Evolutionary conservation across 1,139 yeast species (phyloP), one percentile per base, ranked within the genome.

Genomic region (Kodamaea sp.): DNA sequence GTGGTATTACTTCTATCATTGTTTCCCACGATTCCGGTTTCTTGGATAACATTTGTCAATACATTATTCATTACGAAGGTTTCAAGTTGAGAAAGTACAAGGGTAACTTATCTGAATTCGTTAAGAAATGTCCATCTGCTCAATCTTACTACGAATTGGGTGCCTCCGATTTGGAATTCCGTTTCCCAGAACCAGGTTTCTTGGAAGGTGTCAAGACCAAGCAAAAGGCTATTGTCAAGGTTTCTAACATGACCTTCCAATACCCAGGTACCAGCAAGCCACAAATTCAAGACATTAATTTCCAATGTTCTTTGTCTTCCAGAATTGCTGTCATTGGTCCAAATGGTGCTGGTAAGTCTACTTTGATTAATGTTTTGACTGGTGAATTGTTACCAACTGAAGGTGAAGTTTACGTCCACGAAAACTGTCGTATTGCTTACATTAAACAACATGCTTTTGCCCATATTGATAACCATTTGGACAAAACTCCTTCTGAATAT

Each of bases 291-390:
- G 87, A 84, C 73, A 84, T 92, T 58, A 84, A 84, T 71, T 92
- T 90, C 96, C 97, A 90, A 80, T 88, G 96, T 79, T 92, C 98
- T 54, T 79, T 92, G 67, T 90, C 97, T 50, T 92, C 98, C 38
- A 90, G 98, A 84, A 90, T 92, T 84, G 98, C 98, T 58, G 97
- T 92, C 70, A 88, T 92, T 77, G 98, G 98, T 75, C 97, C 97
- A 71, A 92, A 92, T 74, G 98, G 98, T 84, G 97, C 97, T 67
- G 98, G 97, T 85, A 92, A 92, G 78, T 90, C 97, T 50, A 92
- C 97, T 60, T 84, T 92, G 76, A 89, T 92, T 70, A 92, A 92
- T 70, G 97, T 90, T 49, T 84, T 92, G 76, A 92, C 98, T 58
- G 98, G 98, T 86, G 98, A 92, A 81, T 84, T 92, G 67, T 79